Evolutionary conservation across 768 basidiomycete species (phyloP).

Genomic region (Pleurotus tuber-regium): DNA sequence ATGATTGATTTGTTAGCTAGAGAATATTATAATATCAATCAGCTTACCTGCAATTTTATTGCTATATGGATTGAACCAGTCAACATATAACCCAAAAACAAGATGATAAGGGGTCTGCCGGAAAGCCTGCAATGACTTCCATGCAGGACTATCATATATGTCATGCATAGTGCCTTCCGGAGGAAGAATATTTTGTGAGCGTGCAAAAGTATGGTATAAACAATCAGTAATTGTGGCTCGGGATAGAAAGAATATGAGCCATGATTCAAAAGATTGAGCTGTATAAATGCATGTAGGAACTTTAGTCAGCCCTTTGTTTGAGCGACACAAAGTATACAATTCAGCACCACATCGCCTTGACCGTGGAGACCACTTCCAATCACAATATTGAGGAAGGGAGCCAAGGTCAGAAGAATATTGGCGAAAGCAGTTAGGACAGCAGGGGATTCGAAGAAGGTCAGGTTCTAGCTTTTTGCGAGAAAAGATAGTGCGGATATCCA

Average conservation of each 20-base stretch:
- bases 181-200: constrained; percentile 6
- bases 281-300: constrained; percentile 21
- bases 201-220: constrained; percentile 15
- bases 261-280: constrained; percentile 24
- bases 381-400: constrained; percentile 17
- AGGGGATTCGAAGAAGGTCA: constrained; percentile 19
- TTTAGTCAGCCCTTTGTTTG: constrained; percentile 14
- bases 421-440: constrained; percentile 26
- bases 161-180: constrained; percentile 16
- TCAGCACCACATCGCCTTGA: constrained; percentile 18
- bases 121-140: constrained; percentile 16
- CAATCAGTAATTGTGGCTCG: constrained; percentile 17
- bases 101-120: constrained; percentile 16
- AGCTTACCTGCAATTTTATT: constrained; percentile 29
- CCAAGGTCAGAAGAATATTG: constrained; percentile 10
- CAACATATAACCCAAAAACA: constrained; percentile 28
- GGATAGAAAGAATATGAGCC: constrained; percentile 27
- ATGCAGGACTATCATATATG: constrained; percentile 27
- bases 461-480: constrained; percentile 16
- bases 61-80: constrained; percentile 35
- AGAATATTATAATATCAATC: not conserved
- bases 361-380: constrained; percentile 16
- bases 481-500: constrained; percentile 24
- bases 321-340: constrained; percentile 17
- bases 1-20: constrained; percentile 5